Evolutionary conservation across 164 flowering plant genomes (phyloP).

Genomic region (Vitis riparia): DNA sequence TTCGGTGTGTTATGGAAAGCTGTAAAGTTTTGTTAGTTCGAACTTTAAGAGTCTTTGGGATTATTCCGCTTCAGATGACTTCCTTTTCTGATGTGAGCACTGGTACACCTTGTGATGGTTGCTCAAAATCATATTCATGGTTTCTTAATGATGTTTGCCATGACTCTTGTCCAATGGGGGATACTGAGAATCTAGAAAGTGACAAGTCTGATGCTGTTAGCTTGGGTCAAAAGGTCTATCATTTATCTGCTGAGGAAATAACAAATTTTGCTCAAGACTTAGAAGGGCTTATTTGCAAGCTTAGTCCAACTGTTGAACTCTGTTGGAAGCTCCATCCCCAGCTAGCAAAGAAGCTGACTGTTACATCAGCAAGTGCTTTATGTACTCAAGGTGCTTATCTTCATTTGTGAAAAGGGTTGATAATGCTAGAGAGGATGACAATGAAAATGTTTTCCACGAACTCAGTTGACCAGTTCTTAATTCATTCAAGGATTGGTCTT

Average conservation of each 20-base stretch:
- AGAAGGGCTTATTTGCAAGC: conserved; percentile 51
- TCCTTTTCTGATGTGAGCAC: conserved; percentile 24
- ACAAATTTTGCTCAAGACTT: conserved; percentile 43
- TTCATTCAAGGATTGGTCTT: conserved; percentile 58
- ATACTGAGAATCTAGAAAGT: conserved; percentile 26
- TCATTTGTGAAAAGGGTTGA: conserved; percentile 31
- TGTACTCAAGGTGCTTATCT: conserved; percentile 59
- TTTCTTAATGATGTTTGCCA: conserved; percentile 41
- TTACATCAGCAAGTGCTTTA: conserved; percentile 52
- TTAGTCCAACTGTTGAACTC: conserved; percentile 55
- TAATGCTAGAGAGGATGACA: conserved; percentile 23
- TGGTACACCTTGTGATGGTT: conserved; percentile 14
- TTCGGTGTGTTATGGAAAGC: conserved; percentile 60
- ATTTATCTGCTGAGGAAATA: conserved; percentile 46
- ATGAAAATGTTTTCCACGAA: conserved; percentile 22
- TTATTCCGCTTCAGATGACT: conserved; percentile 35
- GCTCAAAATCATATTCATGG: conserved; percentile 26
- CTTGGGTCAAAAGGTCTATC: conserved; percentile 20
- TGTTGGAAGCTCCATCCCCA: conserved; percentile 82
- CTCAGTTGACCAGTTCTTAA: conserved; percentile 22
- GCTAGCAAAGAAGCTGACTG: conserved; percentile 54
- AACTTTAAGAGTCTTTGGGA: conserved; percentile 35
- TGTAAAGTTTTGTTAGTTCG: conserved; percentile 45
- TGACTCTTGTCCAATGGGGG: conserved; percentile 5
- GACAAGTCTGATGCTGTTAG: conserved; percentile 16